Percentiles rank a stretch among this genome's conserved stretches.
Evolutionary conservation across 2,329 filamentous ascomycete species (phyloP).

Genomic region (Fusarium vanettenii): DNA sequence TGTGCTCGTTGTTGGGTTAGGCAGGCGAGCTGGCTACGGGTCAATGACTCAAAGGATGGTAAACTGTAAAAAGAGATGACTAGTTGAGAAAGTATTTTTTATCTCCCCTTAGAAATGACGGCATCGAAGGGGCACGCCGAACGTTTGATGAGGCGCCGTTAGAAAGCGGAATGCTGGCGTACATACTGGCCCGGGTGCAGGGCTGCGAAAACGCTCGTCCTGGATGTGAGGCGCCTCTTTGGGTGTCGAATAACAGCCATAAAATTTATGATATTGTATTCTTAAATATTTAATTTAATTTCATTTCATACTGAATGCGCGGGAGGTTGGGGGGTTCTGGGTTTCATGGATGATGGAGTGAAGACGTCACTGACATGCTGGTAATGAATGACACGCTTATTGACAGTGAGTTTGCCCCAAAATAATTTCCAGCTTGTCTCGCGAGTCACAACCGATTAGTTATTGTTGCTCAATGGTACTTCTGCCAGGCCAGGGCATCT

Average conservation of each 20-base stretch:
- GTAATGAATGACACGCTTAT: not conserved
- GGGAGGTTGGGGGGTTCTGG: not conserved
- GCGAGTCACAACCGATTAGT: not conserved
- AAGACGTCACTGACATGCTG: not conserved
- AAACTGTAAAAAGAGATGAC: not conserved
- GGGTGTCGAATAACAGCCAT: not conserved
- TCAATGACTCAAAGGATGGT: not conserved
- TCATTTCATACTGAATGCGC: not conserved
- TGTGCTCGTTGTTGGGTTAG: not conserved
- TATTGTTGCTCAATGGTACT: not conserved
- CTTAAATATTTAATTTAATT: not conserved
- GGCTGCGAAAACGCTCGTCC: not conserved
- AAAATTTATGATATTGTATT: not conserved
- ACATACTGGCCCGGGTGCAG: not conserved
- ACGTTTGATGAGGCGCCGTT: not conserved
- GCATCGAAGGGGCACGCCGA: not conserved
- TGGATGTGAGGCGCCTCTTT: not conserved
- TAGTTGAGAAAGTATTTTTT: not conserved
- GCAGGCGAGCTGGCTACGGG: not conserved
- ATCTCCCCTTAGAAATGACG: not conserved
- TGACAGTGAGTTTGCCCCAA: not conserved
- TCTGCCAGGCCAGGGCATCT: not conserved
- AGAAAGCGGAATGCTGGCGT: not conserved
- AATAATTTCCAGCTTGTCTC: not conserved
- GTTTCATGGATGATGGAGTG: not conserved